Evolutionary conservation across 1,139 yeast species (phyloP), one percentile per base, ranked within the genome.

Genomic region (Nadsonia commutata): DNA sequence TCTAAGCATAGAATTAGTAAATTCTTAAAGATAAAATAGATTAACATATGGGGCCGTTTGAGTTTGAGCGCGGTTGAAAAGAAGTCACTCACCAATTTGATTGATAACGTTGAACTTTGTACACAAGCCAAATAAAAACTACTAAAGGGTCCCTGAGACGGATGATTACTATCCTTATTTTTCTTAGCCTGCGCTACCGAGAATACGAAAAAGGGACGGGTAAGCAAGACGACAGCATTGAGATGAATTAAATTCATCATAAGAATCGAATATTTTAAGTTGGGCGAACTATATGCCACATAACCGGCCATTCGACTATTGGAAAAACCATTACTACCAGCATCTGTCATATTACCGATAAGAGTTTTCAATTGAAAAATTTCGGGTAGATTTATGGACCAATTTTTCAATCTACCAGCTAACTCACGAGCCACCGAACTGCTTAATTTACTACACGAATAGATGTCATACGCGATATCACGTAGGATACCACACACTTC

Each of bases 181-280:
- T 23, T 53, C 46, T 41, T 44, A 20, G 54, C 55, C 37, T 52
- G 53, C 20, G 59, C 46, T 3, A 59, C 51, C 40, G 58, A 51
- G 44, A 63, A 65, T 54, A 67, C 62, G 53, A 68, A 68, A 46
- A 70, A 68, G 7, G 76, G 74, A 18, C 73, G 58, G 31, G 71
- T 58, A 19, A 71, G 54, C 20, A 70, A 52, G 49, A 68, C 59
- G 20, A 69, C 62, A 1, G 68, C 66, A 51, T 62, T 62, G 31
- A 70, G 55, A 44, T 68, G 66, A 11, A 62, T 56, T 18, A 68
- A 54, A 52, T 70, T 71, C 3, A 66, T 54, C 8, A 64, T 55
- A 20, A 66, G 54, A 13, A 55, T 46, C 17, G 42, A 39, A 19
- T 50, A 47, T 40, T 59, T 51, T 37, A 61, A 56, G 41, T 49